Evolutionary conservation across 2,329 filamentous ascomycete genomes (phyloP), one percentile per base, ranked within the genome.

Genomic region (Dactylonectria estremocensis): DNA sequence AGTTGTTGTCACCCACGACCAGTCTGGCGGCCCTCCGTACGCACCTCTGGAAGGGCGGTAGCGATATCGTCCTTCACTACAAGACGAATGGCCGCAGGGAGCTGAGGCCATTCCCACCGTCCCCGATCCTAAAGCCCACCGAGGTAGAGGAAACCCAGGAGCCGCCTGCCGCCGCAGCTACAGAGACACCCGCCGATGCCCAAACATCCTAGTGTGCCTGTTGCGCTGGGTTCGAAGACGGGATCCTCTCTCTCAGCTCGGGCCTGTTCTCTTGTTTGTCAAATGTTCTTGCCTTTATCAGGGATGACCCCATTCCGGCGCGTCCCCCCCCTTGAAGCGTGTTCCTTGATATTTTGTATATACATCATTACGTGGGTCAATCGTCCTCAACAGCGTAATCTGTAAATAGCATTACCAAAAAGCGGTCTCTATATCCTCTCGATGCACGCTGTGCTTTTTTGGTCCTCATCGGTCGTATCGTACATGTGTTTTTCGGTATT

Each of bases 31-130:
- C 95, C 0, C 90, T 99, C 49, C 91, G 95, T 35, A 92, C 95
- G 2, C 95, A 97, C 77, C 87, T 98, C 61, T 99, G 96, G 96
- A 94, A 97, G 76, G 94, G 93, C 49, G 94, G 94, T n/a, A 95
- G 93, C 75, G 96, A 99, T 81, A 93, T 99, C 71, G 83, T 97
- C 60, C 85, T 99, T 56, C 90, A 94, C 77, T 99, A 99, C 86
- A 97, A 95, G 78, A 88, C 93, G 58, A 99, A 98, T 75, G 95
- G 95, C n/a, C 90, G 90, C 76, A 95, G 94, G 81, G 85, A 88
- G 67, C 84, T 90, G 58, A 81, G 81, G 5, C 80, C 81, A n/a
- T 74, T 77, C 61, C 76, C 72, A 28, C 69, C 73, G 5, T 59
- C 72, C 33, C 67, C 70, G 18, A 57, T 64, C 20, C 64, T 59